Evolutionary conservation across 805 yeast species (phyloP).

Genomic region (Cyberlindnera lachancei): DNA sequence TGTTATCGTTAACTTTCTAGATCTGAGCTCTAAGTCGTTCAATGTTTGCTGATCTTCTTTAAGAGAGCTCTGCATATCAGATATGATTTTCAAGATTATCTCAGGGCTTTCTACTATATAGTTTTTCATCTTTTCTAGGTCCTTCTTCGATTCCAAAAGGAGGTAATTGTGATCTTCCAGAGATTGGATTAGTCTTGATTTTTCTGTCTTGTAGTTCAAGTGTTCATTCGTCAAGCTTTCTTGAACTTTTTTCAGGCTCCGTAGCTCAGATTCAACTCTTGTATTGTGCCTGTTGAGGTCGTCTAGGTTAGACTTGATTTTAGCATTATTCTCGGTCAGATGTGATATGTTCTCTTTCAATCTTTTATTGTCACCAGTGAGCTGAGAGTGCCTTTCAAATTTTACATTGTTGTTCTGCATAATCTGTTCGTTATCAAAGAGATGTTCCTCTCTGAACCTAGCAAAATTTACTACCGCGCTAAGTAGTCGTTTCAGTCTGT

Average conservation of each 20-base stretch:
- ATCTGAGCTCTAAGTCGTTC: constrained; percentile 36
- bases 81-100: constrained; percentile 42
- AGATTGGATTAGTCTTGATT: constrained; percentile 47
- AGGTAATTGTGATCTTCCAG: constrained; percentile 55
- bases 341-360: constrained; percentile 29
- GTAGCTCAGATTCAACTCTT: constrained; percentile 54
- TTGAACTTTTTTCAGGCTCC: constrained; percentile 52
- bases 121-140: constrained; percentile 49
- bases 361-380: constrained; percentile 33
- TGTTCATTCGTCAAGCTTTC: constrained; percentile 57
- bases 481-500: constrained; percentile 52
- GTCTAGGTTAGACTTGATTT: constrained; percentile 26
- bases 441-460: constrained; percentile 70
- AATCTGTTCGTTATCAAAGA: constrained; percentile 59
- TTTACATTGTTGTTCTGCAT: constrained; percentile 46
- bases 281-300: constrained; percentile 43
- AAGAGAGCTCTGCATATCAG: constrained; percentile 42
- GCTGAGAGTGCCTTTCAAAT: constrained; percentile 36
- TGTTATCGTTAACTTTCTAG: constrained; percentile 44
- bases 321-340: constrained; percentile 24
- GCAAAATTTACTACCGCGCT: constrained; percentile 86
- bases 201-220: constrained; percentile 54
- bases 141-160: constrained; percentile 48
- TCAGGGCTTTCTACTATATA: constrained; percentile 57
- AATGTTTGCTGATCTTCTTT: constrained; percentile 32